Base-by-base conservation (phyloP, 2,329 filamentous ascomycete genomes). In the Chaetomium sp. region DNA sequence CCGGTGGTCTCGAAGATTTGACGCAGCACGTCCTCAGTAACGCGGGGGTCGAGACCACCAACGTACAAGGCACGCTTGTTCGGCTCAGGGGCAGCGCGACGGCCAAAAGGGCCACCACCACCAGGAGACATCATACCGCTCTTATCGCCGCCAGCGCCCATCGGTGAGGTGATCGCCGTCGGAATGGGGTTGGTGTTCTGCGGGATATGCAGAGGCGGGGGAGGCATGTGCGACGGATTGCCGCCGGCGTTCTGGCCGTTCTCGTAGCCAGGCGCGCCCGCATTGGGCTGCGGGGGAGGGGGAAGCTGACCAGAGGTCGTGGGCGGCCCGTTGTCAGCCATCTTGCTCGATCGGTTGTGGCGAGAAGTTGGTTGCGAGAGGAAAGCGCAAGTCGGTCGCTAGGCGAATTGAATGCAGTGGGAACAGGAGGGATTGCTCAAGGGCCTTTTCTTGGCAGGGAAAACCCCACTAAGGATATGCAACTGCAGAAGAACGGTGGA, bases 1-100 rank as follows among this genome's bases (percentile, higher is more conserved):
- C 94, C 94, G 57, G 91, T 96, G 6, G 94, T 99, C 79, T 99
- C 94, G 69, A 99, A 99, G 67, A 97, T 97, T 73, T 97, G 92
- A 69, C 91, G 90, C 71, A 97, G 75, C 55, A 97, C 90, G 69
- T 97, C 92, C 74, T 97, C 92, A 36, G 92, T 96, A 60, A 97
- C 92, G 63, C 94, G 84, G 66, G 91, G 90, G 71, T 99, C 94
- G 64, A 99, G 78, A 54, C 94, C 94, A 61, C 94, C 94, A 57
- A 99, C 89, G 68, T 99, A 99, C 60, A 99, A 78, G 56, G 94
- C 94, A 69, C 94, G 85, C 83, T 99, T 99, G 79, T 99, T 99
- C 61, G 94, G 94, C 78, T 99, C 94, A 54, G 94, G 94, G 52
- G 94, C 94, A 59, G 91, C 88, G 69, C 94, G 91, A 66, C 94